Base-by-base conservation (phyloP, 164 flowering plant species). In the Paratinospora sagittata region DNA sequence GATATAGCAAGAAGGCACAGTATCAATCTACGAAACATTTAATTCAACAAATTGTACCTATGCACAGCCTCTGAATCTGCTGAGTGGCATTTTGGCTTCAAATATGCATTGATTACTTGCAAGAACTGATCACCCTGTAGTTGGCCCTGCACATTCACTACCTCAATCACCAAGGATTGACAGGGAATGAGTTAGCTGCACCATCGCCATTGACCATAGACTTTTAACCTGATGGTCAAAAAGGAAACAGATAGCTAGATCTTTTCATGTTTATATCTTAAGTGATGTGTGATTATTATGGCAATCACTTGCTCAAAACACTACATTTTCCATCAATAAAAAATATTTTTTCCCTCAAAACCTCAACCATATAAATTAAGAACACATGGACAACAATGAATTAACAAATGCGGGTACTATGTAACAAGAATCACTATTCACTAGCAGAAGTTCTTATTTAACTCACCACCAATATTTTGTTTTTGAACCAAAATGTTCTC, bases 31-130 rank as follows among this genome's bases (percentile, higher is more conserved):
- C 58, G 7, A 52, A 2, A 52, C 58, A 52, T 52, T 47, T 52
- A 52, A 52, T 39, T 52, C 58, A 52, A 52, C n/a, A 52, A 13
- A 52, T 52, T 58, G 66, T 77, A 92, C 98, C 92, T 85, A 30
- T 82, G 77, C 47, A 95, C 96, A 37, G 78, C 84, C 34, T 73
- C 85, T 73, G 98, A 95, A 72, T 90, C 92, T 36, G 87, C 85
- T 30, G 83, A 78, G 82, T 89, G 97, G 77, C 97, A 95, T 77
- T 83, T 92, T 41, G 98, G 98, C 74, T 85, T 89, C 84, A 88
- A 52, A 78, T 87, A 95, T 57, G 97, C 98, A 77, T 88, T 65
- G 8, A 89, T 85, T 57, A 90, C 94, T 74, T 80, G 80, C 79
- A 78, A 52, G 45, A 81, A 81, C 70, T 81, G 81, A 66, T 83